Conservation (phyloP, 2,329 filamentous ascomycete species). For the Zopfia rhizophila region DNA sequence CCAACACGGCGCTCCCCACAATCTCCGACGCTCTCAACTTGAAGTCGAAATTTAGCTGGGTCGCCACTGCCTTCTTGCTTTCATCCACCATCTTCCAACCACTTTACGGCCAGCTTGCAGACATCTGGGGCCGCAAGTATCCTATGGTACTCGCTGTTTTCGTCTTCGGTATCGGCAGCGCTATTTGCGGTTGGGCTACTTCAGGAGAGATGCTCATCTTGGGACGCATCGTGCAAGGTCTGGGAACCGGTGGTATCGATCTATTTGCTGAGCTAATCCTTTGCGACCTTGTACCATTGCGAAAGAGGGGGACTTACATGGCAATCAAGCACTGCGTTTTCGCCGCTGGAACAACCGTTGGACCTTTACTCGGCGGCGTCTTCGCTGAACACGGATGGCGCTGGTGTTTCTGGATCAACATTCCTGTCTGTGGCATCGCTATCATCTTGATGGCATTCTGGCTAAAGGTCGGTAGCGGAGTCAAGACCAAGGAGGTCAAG, state of each 20-base stretch:
- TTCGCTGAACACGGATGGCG: slow-evolving; percentile 54
- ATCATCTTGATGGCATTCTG: slow-evolving; percentile 40
- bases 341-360: slow-evolving; percentile 38
- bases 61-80: slow-evolving; percentile 40
- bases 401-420: slow-evolving; percentile 58
- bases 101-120: slow-evolving; percentile 61
- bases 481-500: slow-evolving; percentile 20
- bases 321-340: slow-evolving; percentile 37
- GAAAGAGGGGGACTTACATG: slow-evolving; percentile 57
- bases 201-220: slow-evolving; percentile 61
- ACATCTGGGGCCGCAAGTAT: slow-evolving; percentile 64
- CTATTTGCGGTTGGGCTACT: slow-evolving; percentile 61
- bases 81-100: slow-evolving; percentile 59
- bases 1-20: slow-evolving; percentile 54
- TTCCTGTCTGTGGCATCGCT: slow-evolving; percentile 43
- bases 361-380: slow-evolving; percentile 43
- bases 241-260: slow-evolving; percentile 60
- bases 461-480: slow-evolving; percentile 39
- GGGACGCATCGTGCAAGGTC: slow-evolving; percentile 66
- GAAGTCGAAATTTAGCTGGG: slow-evolving; percentile 37
- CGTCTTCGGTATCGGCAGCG: slow-evolving; percentile 64
- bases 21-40: slow-evolving; percentile 45
- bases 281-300: slow-evolving; percentile 62
- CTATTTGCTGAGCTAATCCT: slow-evolving; percentile 61
- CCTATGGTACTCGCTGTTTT: slow-evolving; percentile 51